phyloP scores from a whole-genome alignment of 495 filamentous ascomycete genomes.

The Cercophora samala region DNA sequence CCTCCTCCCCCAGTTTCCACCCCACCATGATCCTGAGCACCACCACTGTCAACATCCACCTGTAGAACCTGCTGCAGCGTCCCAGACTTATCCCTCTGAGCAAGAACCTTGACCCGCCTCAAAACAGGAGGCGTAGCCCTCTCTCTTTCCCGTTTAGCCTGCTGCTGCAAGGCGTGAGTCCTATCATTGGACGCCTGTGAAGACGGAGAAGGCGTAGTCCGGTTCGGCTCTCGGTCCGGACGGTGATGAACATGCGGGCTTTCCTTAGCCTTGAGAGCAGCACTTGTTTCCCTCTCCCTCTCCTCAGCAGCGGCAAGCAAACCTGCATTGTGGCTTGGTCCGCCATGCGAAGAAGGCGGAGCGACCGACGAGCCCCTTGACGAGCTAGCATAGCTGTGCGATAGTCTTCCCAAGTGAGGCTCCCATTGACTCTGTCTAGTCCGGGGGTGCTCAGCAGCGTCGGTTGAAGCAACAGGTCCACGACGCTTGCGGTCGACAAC shows the following conservation, averaged over 20 bases:
- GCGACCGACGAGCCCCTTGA: not conserved
- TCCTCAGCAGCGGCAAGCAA: not conserved
- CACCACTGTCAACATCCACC: conserved; percentile 15
- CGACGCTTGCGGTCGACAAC: not conserved
- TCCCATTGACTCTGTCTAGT: not conserved
- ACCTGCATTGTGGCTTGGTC: not conserved
- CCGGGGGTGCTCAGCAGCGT: not conserved
- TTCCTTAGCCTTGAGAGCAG: not conserved
- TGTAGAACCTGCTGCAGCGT: conserved; percentile 10
- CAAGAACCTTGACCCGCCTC: conserved; percentile 15
- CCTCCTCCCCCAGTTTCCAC: conserved; percentile 19
- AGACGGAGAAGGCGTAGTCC: not conserved
- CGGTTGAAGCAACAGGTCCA: not conserved
- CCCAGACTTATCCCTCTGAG: conserved; percentile 10
- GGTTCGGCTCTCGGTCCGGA: not conserved
- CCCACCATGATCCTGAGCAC: conserved; percentile 4
- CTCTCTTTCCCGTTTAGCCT: not conserved
- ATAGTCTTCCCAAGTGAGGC: not conserved
- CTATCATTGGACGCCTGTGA: not conserved
- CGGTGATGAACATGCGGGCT: not conserved
- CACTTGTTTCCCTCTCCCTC: not conserved
- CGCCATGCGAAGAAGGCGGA: not conserved
- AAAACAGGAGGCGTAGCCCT: conserved; percentile 9
- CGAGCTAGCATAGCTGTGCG: conserved; percentile 4
- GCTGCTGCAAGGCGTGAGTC: not conserved